A percentile compares a stretch with the other conserved stretches of the same genome.
Evolutionary conservation across 805 yeast genomes (phyloP).

Genomic region (Saturnispora zaruensis): DNA sequence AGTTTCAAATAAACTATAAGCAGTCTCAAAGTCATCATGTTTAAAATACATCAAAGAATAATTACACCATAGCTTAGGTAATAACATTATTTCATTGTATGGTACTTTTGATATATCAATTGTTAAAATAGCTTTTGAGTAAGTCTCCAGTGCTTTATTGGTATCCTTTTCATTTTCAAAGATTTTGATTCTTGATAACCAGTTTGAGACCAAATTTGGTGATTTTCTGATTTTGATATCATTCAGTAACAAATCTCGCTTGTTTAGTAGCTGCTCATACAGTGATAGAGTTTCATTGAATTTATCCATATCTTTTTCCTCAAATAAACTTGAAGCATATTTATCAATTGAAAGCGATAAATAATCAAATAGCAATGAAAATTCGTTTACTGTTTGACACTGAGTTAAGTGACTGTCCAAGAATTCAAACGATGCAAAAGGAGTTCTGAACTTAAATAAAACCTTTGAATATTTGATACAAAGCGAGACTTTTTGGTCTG

Average conservation of each 20-base stretch:
- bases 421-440: slow-evolving; percentile 32
- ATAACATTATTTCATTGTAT: slow-evolving; percentile 26
- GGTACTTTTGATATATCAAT: slow-evolving; percentile 52
- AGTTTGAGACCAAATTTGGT: slow-evolving; percentile 50
- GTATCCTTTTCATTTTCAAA: slow-evolving; percentile 31
- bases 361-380: slow-evolving; percentile 54
- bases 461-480: slow-evolving; percentile 41
- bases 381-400: slow-evolving; percentile 49
- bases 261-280: slow-evolving; percentile 48
- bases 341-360: slow-evolving; percentile 50
- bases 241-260: slow-evolving; percentile 49
- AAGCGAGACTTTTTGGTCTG: slow-evolving; percentile 51
- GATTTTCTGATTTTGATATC: slow-evolving; percentile 61
- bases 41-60: slow-evolving; percentile 60
- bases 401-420: slow-evolving; percentile 41
- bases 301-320: slow-evolving; percentile 10
- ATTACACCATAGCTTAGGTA: slow-evolving; percentile 59
- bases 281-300: slow-evolving; percentile 37
- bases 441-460: slow-evolving; percentile 33
- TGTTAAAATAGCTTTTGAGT: slow-evolving; percentile 53
- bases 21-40: slow-evolving; percentile 46
- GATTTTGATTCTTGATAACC: slow-evolving; percentile 56
- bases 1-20: slow-evolving; percentile 52
- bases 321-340: slow-evolving; percentile 12
- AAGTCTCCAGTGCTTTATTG: slow-evolving; percentile 43